Percentiles rank a stretch among this genome's conserved stretches.
Conservation (phyloP, 495 filamentous ascomycete species). For the Penicillium angulare region DNA sequence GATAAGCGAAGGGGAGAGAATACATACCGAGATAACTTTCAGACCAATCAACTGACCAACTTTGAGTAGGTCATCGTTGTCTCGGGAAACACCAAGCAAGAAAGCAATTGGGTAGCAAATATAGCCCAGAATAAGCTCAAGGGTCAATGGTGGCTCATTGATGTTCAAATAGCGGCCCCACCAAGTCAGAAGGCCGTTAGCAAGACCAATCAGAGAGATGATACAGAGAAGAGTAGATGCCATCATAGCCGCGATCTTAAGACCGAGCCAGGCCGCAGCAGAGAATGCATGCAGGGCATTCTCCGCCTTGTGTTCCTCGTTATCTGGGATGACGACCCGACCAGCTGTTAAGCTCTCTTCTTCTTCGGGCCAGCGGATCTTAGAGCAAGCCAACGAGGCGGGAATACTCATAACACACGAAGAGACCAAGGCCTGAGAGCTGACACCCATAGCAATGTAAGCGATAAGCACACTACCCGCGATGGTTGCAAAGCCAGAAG, state of each 20-base stretch:
- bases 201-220: conserved; percentile 72
- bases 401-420: conserved; percentile 89
- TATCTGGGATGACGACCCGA: conserved; percentile 72
- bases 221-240: conserved; percentile 76
- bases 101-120: conserved; percentile 82
- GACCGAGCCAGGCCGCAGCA: conserved; percentile 81
- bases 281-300: conserved; percentile 86
- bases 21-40: conserved; percentile 69
- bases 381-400: conserved; percentile 80
- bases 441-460: conserved; percentile 77
- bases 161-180: conserved; percentile 85
- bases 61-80: conserved; percentile 60
- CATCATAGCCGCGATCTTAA: conserved; percentile 90
- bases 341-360: conserved; percentile 82
- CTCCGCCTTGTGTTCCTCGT: conserved; percentile 61
- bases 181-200: conserved; percentile 80
- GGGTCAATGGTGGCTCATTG: conserved; percentile 61
- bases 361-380: conserved; percentile 83
- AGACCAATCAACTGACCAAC: conserved; percentile 78
- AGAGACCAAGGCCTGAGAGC: conserved; percentile 83
- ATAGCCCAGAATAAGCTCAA: conserved; percentile 79
- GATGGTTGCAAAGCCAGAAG: conserved; percentile 67
- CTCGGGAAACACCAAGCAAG: conserved; percentile 77
- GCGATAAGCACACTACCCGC: conserved; percentile 75
- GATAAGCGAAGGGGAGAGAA: background rate